These are phyloP conservation scores for Suillus subluteus DNA, from an alignment of 768 basidiomycete species.

Conservation along the genomic window DNA sequence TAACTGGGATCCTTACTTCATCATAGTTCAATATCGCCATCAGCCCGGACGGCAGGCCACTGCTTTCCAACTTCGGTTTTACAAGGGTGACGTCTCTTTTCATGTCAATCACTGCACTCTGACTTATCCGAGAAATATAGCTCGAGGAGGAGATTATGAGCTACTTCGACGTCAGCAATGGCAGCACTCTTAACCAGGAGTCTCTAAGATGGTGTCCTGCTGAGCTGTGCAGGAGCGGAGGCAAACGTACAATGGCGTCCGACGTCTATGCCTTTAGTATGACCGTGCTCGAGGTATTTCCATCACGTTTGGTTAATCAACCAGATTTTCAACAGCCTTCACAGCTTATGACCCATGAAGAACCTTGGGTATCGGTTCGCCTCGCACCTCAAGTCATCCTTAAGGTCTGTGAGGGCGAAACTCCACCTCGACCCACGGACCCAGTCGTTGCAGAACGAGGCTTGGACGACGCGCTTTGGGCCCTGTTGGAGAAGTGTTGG, in stretches of 20 bases:
- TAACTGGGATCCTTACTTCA: not conserved
- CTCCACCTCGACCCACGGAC: constrained; percentile 46
- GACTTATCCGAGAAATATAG: constrained; percentile 29
- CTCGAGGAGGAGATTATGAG: constrained; percentile 56
- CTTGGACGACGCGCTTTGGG: constrained; percentile 51
- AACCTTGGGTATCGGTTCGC: constrained; percentile 52
- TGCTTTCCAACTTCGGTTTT: constrained; percentile 61
- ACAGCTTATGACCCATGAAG: constrained; percentile 56
- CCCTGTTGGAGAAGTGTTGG: constrained; percentile 48
- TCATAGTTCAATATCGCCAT: constrained; percentile 54
- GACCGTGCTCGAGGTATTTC: constrained; percentile 57
- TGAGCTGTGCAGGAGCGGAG: constrained; percentile 53
- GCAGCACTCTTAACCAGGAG: constrained; percentile 21
- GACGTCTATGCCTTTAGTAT: constrained; percentile 62
- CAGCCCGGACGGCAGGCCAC: constrained; percentile 46
- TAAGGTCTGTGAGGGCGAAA: constrained; percentile 42
- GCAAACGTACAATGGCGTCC: constrained; percentile 47
- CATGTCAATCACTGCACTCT: not conserved
- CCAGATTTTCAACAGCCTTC: not conserved
- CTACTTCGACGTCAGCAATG: constrained; percentile 4
- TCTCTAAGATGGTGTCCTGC: constrained; percentile 55
- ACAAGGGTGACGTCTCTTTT: constrained; percentile 42
- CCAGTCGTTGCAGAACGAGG: constrained; percentile 41
- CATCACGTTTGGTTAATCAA: not conserved
- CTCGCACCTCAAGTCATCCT: constrained; percentile 56